Evolutionary conservation across 805 yeast genomes (phyloP), one percentile per base, ranked within the genome.

Genomic region (Ogataea pini): DNA sequence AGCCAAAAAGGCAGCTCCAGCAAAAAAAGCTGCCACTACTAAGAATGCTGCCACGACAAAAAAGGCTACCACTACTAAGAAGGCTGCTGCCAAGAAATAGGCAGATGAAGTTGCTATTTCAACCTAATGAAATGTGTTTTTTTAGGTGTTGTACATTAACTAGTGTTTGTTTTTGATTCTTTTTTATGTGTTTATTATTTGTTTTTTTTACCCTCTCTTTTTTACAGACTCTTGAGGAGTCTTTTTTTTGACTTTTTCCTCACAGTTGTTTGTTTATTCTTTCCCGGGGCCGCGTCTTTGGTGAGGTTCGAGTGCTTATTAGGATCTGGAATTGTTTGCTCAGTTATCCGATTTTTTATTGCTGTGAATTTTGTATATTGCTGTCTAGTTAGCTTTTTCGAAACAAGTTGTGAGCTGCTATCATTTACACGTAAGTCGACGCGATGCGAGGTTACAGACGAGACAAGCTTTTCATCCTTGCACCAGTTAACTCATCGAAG

Each of bases 11-110:
- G 22, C 20, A n/a, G 31, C 42, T n/a, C 36, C 42, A 33, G 29
- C 65, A 25, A 66, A 61, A 62, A 68, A 67, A 53, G 49, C 57
- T 17, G 41, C 46, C 3, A 28, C 42, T 17, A 17, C 66, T 24
- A 66, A 61, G 62, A 68, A 67, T 52, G 49, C 57, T 14, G 52
- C 62, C 38, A 29, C 63, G 27, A 56, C 48, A 47, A 54, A 55
- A 49, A 36, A 41, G 41, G 29, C 40, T 14, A 18, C 32, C n/a
- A 24, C 38, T 25, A 17, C 63, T 39, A 59, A 53, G 48, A 56
- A 10, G 31, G n/a, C 31, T 28, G 31, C 31, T 28, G 17, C 34
- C 16, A 31, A 31, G 54, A 46, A 48, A 51, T 48, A 51, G 51
- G 24, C 24, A 19, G 9, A 4, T 4, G n/a, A 22, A 19, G 37